Conservation (phyloP, 306 rosid species). For the Ziziphus jujuba region DNA sequence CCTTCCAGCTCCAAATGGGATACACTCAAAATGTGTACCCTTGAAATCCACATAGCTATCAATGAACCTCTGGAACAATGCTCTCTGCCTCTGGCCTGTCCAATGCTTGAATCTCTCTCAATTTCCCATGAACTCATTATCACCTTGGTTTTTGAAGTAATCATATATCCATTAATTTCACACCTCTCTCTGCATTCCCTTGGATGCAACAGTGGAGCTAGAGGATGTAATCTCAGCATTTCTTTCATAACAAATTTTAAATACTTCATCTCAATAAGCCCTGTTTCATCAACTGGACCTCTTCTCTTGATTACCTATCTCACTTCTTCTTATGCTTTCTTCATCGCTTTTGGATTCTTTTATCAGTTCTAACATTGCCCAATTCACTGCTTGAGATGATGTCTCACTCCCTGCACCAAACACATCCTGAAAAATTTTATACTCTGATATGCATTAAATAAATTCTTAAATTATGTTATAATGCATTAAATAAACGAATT, state of each 20-base stretch:
- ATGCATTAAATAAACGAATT: too few relatives aligned
- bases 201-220: conserved; percentile 36
- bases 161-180: too few relatives aligned
- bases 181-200: conserved; percentile 35
- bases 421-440: conserved; percentile 30
- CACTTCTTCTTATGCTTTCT: conserved; percentile 36
- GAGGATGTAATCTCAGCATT: conserved; percentile 33
- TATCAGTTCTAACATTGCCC: conserved; percentile 50
- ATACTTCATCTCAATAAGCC: conserved; percentile 22
- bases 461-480: too few relatives aligned
- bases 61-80: too few relatives aligned
- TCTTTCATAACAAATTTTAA: conserved; percentile 33
- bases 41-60: too few relatives aligned
- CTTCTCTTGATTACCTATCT: conserved; percentile 26
- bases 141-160: too few relatives aligned
- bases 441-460: too few relatives aligned
- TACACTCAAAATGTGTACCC: too few relatives aligned
- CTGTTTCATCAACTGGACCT: conserved; percentile 25
- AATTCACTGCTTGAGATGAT: conserved; percentile 23
- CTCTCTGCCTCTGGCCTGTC: too few relatives aligned
- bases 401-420: conserved; percentile 46
- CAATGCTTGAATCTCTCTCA: too few relatives aligned
- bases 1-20: too few relatives aligned
- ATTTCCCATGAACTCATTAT: too few relatives aligned
- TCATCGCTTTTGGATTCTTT: conserved; percentile 39